Percentiles rank a stretch among this genome's conserved stretches.
These are phyloP conservation scores for Babesia ovata DNA, from an alignment of 169 alveolate species.

Conservation along the genomic window DNA sequence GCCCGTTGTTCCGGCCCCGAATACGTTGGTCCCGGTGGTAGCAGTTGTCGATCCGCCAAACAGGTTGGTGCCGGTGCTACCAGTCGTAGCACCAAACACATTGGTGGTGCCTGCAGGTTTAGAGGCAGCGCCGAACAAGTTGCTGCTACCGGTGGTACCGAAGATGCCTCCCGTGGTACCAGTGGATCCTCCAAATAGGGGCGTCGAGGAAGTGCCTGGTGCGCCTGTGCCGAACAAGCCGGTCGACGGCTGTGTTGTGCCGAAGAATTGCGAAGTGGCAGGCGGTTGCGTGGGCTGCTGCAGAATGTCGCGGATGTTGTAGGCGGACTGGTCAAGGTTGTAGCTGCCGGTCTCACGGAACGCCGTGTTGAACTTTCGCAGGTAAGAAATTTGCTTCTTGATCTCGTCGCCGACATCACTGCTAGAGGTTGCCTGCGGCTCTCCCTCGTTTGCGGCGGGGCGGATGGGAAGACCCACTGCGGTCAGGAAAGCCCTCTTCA, in stretches of 20 bases:
- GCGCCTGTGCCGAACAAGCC: slow-evolving; percentile 27
- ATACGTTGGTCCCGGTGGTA: not conserved
- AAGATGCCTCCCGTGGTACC: not conserved
- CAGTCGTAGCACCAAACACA: slow-evolving; percentile 1
- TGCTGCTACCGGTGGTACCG: not conserved
- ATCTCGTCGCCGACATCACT: slow-evolving; percentile 18
- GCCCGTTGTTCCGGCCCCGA: not conserved
- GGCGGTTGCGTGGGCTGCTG: slow-evolving; percentile 35
- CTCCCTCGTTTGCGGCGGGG: not conserved
- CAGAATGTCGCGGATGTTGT: slow-evolving; percentile 51
- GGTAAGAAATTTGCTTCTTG: slow-evolving; percentile 49
- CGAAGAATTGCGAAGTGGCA: slow-evolving; percentile 5
- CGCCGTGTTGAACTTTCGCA: slow-evolving; percentile 60
- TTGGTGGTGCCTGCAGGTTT: not conserved
- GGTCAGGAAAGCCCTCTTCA: slow-evolving; percentile 46
- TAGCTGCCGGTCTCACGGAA: slow-evolving; percentile 24
- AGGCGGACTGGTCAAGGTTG: slow-evolving; percentile 17
- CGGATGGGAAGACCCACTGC: slow-evolving; percentile 51
- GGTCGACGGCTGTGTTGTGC: slow-evolving; percentile 1
- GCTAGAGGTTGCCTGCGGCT: not conserved
- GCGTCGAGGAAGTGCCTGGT: not conserved
- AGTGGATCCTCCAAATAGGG: not conserved
- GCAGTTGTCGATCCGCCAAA: not conserved
- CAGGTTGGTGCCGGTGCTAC: not conserved
- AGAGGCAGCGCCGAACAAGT: not conserved